Evolutionary conservation across 2,329 filamentous ascomycete genomes (phyloP), one percentile per base, ranked within the genome.

Genomic region (Cladosporium sp.): DNA sequence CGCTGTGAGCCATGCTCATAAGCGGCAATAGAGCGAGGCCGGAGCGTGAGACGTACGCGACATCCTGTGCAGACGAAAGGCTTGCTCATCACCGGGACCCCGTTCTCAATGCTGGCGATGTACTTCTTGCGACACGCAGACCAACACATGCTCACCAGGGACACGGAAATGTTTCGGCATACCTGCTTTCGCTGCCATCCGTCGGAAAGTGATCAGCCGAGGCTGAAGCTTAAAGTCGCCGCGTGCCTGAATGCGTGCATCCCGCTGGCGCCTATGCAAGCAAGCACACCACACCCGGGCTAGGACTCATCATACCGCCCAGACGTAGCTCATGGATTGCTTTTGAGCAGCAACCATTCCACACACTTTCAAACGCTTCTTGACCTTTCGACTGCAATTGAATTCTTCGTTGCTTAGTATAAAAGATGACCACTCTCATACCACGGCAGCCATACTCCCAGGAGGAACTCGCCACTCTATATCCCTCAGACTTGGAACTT

Each of bases 401-500:
- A 9, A 9, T 2, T 34, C 3, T 8, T 11, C 30, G 8, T 12
- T 34, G 7, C n/a, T n/a, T n/a, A n/a, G 8, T 34, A 34, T 34
- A 34, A 14, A 64, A 30, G 51, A 97, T 97, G 93, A 89, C 92
- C 12, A 88, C 88, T 40, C 82, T 96, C 45, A 76, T 82, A 45
- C 90, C 90, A 51, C 85, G 90, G 59, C 78, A 83, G 59, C 85
- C 90, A 0, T 97, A 97, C 77, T 86, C 88, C 45, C 78, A 86
- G 65, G 87, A 90, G 60, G 92, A 97, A 81, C 84, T 97, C 51
- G 80, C 82, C 43, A 79, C 80, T 68, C 86, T 97, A 60, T 99
- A 97, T 76, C 94, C 94, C 1, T 76, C 85, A 58, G 80, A 83
- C 45, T 81, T 99, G 60, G 83, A 93, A 72, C 84, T 99, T 37